Percentiles rank a stretch among this genome's conserved stretches.
Evolutionary conservation across 352 stramenopile genomes (phyloP).

Genomic region (Blastocystis sp.): DNA sequence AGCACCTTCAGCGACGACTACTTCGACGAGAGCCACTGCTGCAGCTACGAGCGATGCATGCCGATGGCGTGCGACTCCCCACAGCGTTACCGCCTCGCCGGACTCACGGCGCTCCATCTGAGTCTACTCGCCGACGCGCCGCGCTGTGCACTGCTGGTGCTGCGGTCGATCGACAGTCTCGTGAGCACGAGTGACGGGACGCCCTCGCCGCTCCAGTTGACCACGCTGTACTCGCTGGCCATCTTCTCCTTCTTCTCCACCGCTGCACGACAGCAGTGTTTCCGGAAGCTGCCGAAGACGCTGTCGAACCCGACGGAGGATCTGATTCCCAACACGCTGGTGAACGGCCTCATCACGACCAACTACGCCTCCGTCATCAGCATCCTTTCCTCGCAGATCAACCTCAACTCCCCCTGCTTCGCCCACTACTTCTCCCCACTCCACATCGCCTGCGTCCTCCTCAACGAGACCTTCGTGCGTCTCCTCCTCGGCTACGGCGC

Average conservation of each 20-base stretch:
- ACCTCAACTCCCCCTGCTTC: not conserved
- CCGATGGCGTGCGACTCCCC: not conserved
- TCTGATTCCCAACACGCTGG: not conserved
- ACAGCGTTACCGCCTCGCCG: not conserved
- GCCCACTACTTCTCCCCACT: not conserved
- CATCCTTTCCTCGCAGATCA: not conserved
- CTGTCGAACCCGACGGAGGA: not conserved
- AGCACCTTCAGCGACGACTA: not conserved
- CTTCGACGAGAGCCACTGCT: not conserved
- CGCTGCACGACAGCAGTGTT: not conserved
- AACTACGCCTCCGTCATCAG: constrained; percentile 12
- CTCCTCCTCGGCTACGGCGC: constrained; percentile 39
- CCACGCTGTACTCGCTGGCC: not conserved
- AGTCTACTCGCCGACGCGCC: not conserved
- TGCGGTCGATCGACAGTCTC: not conserved
- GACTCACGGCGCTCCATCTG: constrained; percentile 16
- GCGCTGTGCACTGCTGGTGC: not conserved
- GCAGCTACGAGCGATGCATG: not conserved
- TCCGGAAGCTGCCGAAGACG: not conserved
- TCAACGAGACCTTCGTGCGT: constrained; percentile 26
- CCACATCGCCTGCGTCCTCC: constrained; percentile 29
- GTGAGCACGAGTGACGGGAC: not conserved
- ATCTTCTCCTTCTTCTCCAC: constrained; percentile 14
- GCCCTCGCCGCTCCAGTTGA: not conserved
- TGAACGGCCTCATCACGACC: not conserved